phyloP scores from a whole-genome alignment of 139 green algal genomes.

The Protoeuglena noctilucae region DNA sequence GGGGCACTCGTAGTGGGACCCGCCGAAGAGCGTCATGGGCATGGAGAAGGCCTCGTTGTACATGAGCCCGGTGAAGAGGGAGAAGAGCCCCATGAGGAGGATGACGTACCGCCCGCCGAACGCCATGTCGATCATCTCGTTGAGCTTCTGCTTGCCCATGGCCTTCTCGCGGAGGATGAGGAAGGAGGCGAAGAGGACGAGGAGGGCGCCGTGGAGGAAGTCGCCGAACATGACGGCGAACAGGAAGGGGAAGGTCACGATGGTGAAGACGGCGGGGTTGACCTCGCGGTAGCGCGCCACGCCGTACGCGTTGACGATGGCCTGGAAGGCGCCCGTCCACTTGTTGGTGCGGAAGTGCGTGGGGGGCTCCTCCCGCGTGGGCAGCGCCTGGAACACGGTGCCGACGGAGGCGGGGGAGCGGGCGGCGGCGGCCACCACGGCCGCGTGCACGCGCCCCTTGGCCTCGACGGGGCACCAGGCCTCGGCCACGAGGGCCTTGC shows the following conservation, averaged over 20 bases:
- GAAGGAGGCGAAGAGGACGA: slow-evolving; percentile 56
- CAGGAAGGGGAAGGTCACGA: slow-evolving; percentile 97
- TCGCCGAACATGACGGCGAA: slow-evolving; percentile 99
- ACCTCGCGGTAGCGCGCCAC: slow-evolving; percentile 83
- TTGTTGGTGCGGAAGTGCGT: slow-evolving; percentile 88
- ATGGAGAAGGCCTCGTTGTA: slow-evolving; percentile 99
- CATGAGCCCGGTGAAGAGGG: slow-evolving; percentile 81
- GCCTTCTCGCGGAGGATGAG: slow-evolving; percentile 70
- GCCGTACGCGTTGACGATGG: slow-evolving; percentile 92
- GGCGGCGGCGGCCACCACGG: slow-evolving; percentile 35
- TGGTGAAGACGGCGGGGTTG: slow-evolving; percentile 89
- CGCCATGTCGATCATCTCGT: slow-evolving; percentile 83
- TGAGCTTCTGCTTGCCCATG: slow-evolving; percentile 41
- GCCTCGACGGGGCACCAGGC: slow-evolving; percentile 68
- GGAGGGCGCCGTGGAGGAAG: slow-evolving; percentile 78
- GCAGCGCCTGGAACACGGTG: slow-evolving; percentile 78
- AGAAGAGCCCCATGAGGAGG: slow-evolving; percentile 91
- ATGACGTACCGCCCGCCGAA: slow-evolving; percentile 91
- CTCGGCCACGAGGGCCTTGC: slow-evolving; percentile 86
- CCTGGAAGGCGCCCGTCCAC: slow-evolving; percentile 76
- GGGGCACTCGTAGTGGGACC: slow-evolving; percentile 20
- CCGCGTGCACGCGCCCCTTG: slow-evolving; percentile 38
- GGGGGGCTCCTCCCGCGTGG: slow-evolving; percentile 67
- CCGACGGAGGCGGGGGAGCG: slow-evolving; percentile 30
- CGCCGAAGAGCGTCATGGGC: slow-evolving; percentile 68